Evolutionary conservation across 2,329 filamentous ascomycete species (phyloP).

Genomic region (Nemania sp.): DNA sequence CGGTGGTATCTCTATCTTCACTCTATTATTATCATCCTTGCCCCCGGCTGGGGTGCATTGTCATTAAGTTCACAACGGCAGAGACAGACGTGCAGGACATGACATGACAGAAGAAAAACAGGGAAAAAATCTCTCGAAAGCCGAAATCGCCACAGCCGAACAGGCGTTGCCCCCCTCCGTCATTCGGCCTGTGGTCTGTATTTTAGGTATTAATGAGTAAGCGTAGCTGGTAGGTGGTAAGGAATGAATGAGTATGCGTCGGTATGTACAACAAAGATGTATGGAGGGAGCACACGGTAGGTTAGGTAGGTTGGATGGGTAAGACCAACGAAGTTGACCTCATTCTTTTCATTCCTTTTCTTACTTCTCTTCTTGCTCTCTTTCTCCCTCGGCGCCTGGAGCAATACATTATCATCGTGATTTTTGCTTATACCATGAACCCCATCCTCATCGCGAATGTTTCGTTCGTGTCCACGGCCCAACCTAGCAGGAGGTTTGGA

Average conservation of each 20-base stretch:
- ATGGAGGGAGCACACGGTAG: not conserved
- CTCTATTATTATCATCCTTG: too few relatives aligned
- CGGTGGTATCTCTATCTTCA: too few relatives aligned
- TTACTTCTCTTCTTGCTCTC: too few relatives aligned
- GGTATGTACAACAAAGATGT: constrained; percentile 25
- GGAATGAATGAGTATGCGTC: constrained; percentile 15
- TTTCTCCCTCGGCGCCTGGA: not conserved
- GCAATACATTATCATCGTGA: not conserved
- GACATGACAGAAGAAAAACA: not conserved
- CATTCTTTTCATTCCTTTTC: too few relatives aligned
- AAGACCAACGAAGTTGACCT: too few relatives aligned
- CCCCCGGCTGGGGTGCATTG: too few relatives aligned
- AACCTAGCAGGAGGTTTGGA: constrained; percentile 6
- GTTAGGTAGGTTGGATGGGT: too few relatives aligned
- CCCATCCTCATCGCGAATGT: not conserved
- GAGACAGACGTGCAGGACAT: too few relatives aligned
- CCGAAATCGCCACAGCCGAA: constrained; percentile 7
- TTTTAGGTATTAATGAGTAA: constrained; percentile 27
- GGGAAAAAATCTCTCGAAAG: not conserved
- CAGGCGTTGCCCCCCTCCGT: not conserved
- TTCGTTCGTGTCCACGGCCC: constrained; percentile 12
- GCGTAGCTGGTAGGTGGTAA: constrained; percentile 23
- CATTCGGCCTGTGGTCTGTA: constrained; percentile 5
- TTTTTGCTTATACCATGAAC: constrained; percentile 3
- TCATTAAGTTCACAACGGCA: not conserved